Percentiles rank a stretch among this genome's conserved stretches.
These are phyloP conservation scores for Beauveria scarabaeidicola DNA, from an alignment of 2,329 filamentous ascomycete genomes.

Conservation along the genomic window DNA sequence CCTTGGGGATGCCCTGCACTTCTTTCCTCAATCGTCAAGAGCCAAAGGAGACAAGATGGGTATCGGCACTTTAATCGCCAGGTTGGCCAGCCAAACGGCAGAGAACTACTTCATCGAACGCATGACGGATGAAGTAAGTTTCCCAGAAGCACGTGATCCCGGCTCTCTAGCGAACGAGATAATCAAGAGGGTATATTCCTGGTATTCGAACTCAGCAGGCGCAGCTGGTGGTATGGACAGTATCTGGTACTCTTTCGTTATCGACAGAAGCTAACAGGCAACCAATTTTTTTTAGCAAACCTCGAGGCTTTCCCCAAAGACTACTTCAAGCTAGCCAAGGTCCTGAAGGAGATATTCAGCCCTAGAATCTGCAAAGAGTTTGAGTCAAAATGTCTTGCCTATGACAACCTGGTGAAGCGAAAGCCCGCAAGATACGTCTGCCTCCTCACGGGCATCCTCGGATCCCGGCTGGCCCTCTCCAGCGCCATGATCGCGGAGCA, in stretches of 20 bases:
- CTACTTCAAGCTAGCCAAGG: neutral
- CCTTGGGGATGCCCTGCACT: too few relatives aligned
- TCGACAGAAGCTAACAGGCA: neutral
- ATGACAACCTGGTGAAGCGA: neutral
- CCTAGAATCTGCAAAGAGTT: neutral
- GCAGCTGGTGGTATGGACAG: too few relatives aligned
- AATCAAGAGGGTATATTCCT: neutral
- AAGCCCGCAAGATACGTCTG: neutral
- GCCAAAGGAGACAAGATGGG: neutral
- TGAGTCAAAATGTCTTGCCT: neutral
- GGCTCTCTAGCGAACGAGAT: neutral
- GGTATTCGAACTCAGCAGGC: neutral
- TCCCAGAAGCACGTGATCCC: neutral
- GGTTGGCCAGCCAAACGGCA: neutral
- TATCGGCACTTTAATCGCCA: neutral
- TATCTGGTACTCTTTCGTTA: too few relatives aligned
- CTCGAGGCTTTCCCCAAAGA: neutral
- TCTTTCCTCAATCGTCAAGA: too few relatives aligned
- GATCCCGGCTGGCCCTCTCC: neutral
- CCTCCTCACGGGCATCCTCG: neutral
- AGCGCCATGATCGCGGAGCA: neutral
- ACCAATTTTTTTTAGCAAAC: neutral
- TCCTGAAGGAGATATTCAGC: neutral
- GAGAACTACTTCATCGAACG: neutral
- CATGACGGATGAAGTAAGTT: neutral